phyloP scores from a whole-genome alignment of 805 yeast genomes.

The Pichia kluyveri region DNA sequence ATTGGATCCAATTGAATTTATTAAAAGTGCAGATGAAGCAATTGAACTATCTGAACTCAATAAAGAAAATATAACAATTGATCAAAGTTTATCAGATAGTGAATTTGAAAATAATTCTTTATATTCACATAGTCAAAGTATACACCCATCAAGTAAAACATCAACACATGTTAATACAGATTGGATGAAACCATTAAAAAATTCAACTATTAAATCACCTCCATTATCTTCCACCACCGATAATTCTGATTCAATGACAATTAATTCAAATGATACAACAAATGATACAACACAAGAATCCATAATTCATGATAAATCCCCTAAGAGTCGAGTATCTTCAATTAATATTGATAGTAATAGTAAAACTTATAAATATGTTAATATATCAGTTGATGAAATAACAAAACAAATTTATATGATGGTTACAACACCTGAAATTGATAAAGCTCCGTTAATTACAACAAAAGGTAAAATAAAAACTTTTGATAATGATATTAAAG shows the following conservation, averaged over 20 bases:
- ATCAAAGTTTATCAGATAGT: background rate
- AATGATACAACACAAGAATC: background rate
- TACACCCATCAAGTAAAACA: background rate
- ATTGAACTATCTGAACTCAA: background rate
- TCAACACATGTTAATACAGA: background rate
- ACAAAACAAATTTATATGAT: conserved; percentile 6
- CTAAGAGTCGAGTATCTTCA: conserved; percentile 2
- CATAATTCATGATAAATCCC: background rate
- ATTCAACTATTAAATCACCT: conserved; percentile 1
- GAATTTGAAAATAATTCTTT: background rate
- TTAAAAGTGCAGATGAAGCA: conserved; percentile 2
- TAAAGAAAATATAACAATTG: too few species aligned
- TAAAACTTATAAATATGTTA: conserved; percentile 11
- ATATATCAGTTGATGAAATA: conserved; percentile 8
- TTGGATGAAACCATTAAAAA: conserved; percentile 15
- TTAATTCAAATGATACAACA: background rate
- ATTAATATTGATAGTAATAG: conserved; percentile 2
- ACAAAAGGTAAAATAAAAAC: background rate
- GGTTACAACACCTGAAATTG: conserved; percentile 9
- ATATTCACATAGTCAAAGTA: background rate
- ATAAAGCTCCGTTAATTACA: conserved; percentile 9
- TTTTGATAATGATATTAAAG: conserved; percentile 1
- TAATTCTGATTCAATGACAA: background rate
- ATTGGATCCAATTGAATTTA: conserved; percentile 21
- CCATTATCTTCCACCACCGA: background rate